phyloP scores from a whole-genome alignment of 1,139 yeast genomes.

The Pneumocystis carinii region DNA sequence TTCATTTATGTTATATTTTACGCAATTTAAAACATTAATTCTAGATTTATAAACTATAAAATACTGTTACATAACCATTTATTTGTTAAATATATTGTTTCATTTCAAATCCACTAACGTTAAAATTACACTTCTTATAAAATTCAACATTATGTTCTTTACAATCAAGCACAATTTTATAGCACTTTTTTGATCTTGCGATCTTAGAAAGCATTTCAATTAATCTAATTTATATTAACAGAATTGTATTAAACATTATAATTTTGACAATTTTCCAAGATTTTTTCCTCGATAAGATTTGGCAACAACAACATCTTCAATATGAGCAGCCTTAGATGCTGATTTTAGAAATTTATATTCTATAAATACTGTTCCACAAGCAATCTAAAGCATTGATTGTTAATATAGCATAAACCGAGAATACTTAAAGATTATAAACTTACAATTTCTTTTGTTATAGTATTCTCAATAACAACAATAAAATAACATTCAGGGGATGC shows the following conservation, averaged over 20 bases:
- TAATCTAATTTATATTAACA: conserved; percentile 27
- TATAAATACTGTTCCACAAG: conserved; percentile 26
- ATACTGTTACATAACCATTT: neutral
- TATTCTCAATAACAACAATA: neutral
- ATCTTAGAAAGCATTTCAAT: conserved; percentile 47
- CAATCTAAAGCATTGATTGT: neutral
- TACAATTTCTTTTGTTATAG: neutral
- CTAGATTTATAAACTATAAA: neutral
- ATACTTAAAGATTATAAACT: neutral
- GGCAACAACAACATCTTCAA: conserved; percentile 84
- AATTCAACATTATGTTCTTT: conserved; percentile 65
- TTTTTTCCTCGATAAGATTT: conserved; percentile 65
- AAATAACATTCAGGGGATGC: neutral
- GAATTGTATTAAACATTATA: neutral
- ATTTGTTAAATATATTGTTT: neutral
- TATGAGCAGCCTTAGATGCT: conserved; percentile 80
- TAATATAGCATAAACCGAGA: neutral
- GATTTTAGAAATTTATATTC: conserved; percentile 47
- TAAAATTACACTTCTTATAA: conserved; percentile 61
- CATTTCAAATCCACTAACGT: conserved; percentile 3
- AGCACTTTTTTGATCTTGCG: conserved; percentile 53
- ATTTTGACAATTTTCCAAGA: conserved; percentile 36
- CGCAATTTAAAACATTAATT: neutral
- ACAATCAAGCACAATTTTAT: conserved; percentile 79
- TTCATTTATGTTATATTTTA: neutral